Evolutionary conservation across 2,329 filamentous ascomycete genomes (phyloP).

Genomic region (Nemania abortiva): DNA sequence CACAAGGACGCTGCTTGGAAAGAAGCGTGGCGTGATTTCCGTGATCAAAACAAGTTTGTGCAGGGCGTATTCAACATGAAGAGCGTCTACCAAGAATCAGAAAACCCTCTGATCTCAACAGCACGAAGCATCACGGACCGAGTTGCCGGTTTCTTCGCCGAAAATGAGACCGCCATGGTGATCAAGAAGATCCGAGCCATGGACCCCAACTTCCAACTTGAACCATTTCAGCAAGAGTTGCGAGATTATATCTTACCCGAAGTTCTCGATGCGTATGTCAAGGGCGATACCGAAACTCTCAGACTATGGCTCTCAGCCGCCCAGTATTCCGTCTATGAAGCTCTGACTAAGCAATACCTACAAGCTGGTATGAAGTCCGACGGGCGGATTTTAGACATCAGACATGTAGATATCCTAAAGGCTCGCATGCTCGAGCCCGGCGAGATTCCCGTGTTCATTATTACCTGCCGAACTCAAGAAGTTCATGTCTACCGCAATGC

Average conservation of each 20-base stretch:
- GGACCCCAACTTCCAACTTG: constrained; percentile 93
- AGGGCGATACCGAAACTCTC: constrained; percentile 89
- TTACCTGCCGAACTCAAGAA: constrained; percentile 96
- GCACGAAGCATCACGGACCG: constrained; percentile 94
- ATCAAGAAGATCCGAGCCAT: constrained; percentile 98
- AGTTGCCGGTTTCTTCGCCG: constrained; percentile 94
- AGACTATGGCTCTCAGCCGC: constrained; percentile 97
- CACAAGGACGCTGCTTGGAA: constrained; percentile 99
- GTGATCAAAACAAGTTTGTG: constrained; percentile 87
- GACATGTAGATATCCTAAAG: constrained; percentile 88
- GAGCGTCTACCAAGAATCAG: constrained; percentile 91
- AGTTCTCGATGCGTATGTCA: constrained; percentile 97
- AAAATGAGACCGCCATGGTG: constrained; percentile 97
- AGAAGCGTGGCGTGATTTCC: constrained; percentile 97
- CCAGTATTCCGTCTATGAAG: constrained; percentile 96
- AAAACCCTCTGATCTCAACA: constrained; percentile 94
- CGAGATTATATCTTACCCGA: constrained; percentile 98
- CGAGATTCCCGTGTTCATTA: constrained; percentile 94
- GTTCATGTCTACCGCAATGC: constrained; percentile 96
- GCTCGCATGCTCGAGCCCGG: constrained; percentile 86
- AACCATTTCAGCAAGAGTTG: constrained; percentile 94
- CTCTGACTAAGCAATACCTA: constrained; percentile 96
- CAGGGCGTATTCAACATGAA: constrained; percentile 90
- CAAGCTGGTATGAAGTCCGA: constrained; percentile 93
- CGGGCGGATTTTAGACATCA: constrained; percentile 93